Base-by-base conservation (phyloP, 495 filamentous ascomycete species). In the Aspergillus haitiensis region DNA sequence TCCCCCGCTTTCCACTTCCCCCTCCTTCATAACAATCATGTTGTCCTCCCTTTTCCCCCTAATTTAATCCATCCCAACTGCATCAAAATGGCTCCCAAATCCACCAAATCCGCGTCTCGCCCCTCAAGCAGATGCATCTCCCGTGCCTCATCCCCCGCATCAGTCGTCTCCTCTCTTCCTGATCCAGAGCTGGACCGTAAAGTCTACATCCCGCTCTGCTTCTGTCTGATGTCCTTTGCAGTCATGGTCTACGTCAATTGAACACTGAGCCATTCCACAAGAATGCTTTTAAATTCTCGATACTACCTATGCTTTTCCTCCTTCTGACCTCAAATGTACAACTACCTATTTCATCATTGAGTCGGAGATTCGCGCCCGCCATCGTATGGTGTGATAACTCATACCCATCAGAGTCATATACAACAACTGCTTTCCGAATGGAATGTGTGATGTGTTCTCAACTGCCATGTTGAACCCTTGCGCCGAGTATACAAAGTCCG, bases 161-260 rank as follows among this genome's bases (percentile, higher is more conserved):
- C 40, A 21, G 7, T 57, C 39, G 12, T 44, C 31, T 31, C 54
- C 31, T 63, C 63, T 50, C 35, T 53, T 12, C 44, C 56, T 39
- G 59, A 65, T 39, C 49, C 60, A 58, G 71, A 75, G 21, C 75
- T 75, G 68, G 74, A 77, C 51, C 70, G 66, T 58, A 72, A 65
- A 49, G 70, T 75, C 59, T 76, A 73, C 52, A 75, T 77, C 39
- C 75, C 75, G 13, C 68, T 77, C 21, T 75, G 75, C 59, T 72
- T 77, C 67, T 77, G 75, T 64, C 64, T 77, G 42, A 67, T 77
- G 60, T 77, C 75, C 39, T 77, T 77, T 58, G 75, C 75, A 9
- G 75, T 77, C 52, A 70, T 77, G 65, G 70, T 70, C 61, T 77
- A 74, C 53, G 53, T 68, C 64, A 72, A 74, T 64, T 75, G 40